Evolutionary conservation across 129 eudicot species (phyloP), one percentile per base, ranked within the genome.

Genomic region (Flaveria sonorensis): DNA sequence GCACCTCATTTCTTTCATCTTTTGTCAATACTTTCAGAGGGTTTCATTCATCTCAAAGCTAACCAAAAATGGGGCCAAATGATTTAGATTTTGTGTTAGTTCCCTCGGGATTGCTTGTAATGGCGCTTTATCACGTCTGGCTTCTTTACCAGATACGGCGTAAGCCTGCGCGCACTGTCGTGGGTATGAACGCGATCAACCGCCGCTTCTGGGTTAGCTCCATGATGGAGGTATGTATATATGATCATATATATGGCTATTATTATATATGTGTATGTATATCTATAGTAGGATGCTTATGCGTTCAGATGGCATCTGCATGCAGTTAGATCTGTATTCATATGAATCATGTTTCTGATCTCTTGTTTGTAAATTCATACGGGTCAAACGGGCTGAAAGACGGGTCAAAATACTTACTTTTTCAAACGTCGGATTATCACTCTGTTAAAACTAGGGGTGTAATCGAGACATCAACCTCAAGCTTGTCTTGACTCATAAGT

Each of bases 161-260:
- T 5, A 77, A 76, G 13, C 98, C 97, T 57, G 45, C 85, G 48
- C 73, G 46, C 10, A 93, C 98, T 66, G 86, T 93, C 61, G 57
- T 93, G 61, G 98, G 98, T 16, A 84, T 93, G 81, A 91, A 93
- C 65, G 92, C 97, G 15, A 81, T 85, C 74, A 93, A 79, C 70
- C 92, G 98, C 21, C 88, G 97, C 57, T 82, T 88, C 57, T 93
- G 98, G 98, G 97, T 90, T 36, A 75, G 61, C 11, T 85, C 91
- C 52, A 90, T 90, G 96, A 93, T 93, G 97, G 89, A 90, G 95
- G 98, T 90, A 32, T 28, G 62, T 55, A 10, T 57, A 11, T 10
- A 10, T 20, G 24, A 55, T 43, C 0, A 7, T 43, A 10, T 43
- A 6, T 43, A 43, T 43, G 10, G 11, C 10, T 36, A 36, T 36